Conservation (phyloP, 164 flowering plant genomes). For the Vitis riparia region DNA sequence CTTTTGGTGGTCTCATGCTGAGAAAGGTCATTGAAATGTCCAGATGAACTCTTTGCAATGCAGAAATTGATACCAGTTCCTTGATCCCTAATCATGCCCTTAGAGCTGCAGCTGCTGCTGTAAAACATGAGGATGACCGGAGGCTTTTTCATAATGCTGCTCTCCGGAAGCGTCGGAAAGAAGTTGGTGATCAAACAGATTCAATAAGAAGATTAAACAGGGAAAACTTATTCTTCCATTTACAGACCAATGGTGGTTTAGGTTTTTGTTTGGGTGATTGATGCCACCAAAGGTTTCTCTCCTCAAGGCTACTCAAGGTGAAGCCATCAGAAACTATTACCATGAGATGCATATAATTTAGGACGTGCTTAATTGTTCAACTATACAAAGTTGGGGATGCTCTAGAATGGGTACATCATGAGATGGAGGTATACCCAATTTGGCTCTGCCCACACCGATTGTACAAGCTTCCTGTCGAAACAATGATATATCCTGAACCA, state of each 20-base stretch:
- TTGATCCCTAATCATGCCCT: conserved; percentile 85
- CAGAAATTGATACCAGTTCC: conserved; percentile 65
- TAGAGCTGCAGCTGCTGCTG: conserved; percentile 93
- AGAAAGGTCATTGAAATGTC: conserved; percentile 24
- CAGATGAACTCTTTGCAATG: conserved; percentile 78
- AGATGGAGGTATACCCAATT: conserved; percentile 99
- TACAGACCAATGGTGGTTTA: conserved; percentile 95
- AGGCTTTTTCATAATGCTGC: conserved; percentile 86
- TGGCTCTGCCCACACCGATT: conserved; percentile 98
- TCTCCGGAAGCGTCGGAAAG: conserved; percentile 82
- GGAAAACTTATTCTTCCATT: conserved; percentile 97
- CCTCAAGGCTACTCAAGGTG: conserved; percentile 98
- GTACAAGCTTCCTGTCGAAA: conserved; percentile 78
- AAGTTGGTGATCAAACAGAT: conserved; percentile 63
- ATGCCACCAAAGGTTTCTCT: conserved; percentile 99
- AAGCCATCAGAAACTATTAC: conserved; percentile 93
- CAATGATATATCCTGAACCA: conserved; percentile 90
- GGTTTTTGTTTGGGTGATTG: conserved; percentile 86
- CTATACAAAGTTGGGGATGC: conserved; percentile 97
- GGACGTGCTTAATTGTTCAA: conserved; percentile 87
- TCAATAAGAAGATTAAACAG: conserved; percentile 50
- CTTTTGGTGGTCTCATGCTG: no score
- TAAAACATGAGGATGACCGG: conserved; percentile 85
- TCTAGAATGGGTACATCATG: conserved; percentile 77
- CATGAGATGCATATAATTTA: conserved; percentile 99